Evolutionary conservation across 2,329 filamentous ascomycete genomes (phyloP), one percentile per base, ranked within the genome.

Genomic region (Mollisiaceae sp.): DNA sequence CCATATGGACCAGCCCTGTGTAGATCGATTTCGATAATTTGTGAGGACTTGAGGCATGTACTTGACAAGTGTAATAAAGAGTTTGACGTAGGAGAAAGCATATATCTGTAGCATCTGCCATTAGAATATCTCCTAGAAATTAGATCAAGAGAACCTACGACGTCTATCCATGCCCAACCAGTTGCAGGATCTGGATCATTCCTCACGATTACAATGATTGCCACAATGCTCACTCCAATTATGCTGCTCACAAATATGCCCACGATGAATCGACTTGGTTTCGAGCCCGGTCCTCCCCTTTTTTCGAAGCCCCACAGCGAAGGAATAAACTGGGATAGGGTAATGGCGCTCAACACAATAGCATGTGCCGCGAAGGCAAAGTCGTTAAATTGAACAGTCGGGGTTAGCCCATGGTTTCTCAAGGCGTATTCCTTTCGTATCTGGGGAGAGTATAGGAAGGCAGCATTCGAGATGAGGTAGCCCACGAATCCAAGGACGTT

Each of bases 361-460:
- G 91, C 94, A 79, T 98, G 94, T 2, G 87, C 81, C 18, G 94
- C 93, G 77, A 98, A 98, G 15, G 89, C 86, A 65, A 98, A 85
- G 79, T 99, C 95, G 79, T 98, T 98, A 79, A 92, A 86, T 63
- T 91, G 88, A 36, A 97, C 94, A 0, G 94, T 95, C 2, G 94
- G 93, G 52, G 90, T 86, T 8, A 92, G 88, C 4, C 89, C 88
- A 55, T 85, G 78, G 78, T 98, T 88, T 66, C 95, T 89, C 20
- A 86, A 84, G 24, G 93, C 93, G 81, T 99, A 99, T 77, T 98
- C 92, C 41, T 81, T 78, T 61, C 91, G 90, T 63, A 98, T 90
- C 15, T 87, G 79, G 1, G 91, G 84, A 20, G 93, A 96, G 79
- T 88, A 96, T 71, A 94, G 88, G 74, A 98, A 92, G 1, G 88